These are phyloP conservation scores for Pythium graminicola DNA, from an alignment of 352 stramenopile species.

Conservation along the genomic window DNA sequence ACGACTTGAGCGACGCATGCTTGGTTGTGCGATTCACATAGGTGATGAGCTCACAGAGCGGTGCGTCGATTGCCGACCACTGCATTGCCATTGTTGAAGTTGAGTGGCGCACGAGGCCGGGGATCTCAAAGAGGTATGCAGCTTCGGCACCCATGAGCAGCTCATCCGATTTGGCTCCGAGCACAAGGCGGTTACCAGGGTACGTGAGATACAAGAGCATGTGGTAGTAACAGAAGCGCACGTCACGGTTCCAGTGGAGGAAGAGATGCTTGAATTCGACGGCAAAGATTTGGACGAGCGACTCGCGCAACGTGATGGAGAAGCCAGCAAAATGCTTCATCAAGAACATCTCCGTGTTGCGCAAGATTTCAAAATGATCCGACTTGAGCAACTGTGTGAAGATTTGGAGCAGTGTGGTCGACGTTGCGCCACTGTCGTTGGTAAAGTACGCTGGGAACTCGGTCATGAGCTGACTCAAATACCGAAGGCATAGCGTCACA, in stretches of 20 bases:
- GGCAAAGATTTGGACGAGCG: constrained; percentile 43
- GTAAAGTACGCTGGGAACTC: constrained; percentile 61
- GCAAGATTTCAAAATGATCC: constrained; percentile 70
- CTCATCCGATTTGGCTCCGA: constrained; percentile 67
- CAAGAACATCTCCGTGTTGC: constrained; percentile 58
- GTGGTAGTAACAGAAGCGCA: constrained; percentile 80
- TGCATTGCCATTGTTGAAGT: constrained; percentile 21
- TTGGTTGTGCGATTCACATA: constrained; percentile 45
- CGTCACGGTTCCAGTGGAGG: constrained; percentile 79
- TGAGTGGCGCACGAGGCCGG: constrained; percentile 40
- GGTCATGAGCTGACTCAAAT: constrained; percentile 48
- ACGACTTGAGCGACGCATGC: constrained; percentile 4
- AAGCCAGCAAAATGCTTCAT: constrained; percentile 51
- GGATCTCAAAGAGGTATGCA: constrained; percentile 63
- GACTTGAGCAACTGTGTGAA: constrained; percentile 59
- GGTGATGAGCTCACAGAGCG: constrained; percentile 46
- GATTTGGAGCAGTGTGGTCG: constrained; percentile 33
- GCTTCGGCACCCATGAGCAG: constrained; percentile 57
- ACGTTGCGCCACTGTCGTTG: constrained; percentile 10
- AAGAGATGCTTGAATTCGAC: constrained; percentile 57
- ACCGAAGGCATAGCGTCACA: constrained; percentile 60
- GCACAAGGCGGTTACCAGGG: constrained; percentile 64
- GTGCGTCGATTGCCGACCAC: constrained; percentile 60
- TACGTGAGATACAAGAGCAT: constrained; percentile 77
- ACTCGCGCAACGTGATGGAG: constrained; percentile 48